Base-by-base conservation (phyloP, 2,329 filamentous ascomycete genomes). In the Cladosporium halotolerans region DNA sequence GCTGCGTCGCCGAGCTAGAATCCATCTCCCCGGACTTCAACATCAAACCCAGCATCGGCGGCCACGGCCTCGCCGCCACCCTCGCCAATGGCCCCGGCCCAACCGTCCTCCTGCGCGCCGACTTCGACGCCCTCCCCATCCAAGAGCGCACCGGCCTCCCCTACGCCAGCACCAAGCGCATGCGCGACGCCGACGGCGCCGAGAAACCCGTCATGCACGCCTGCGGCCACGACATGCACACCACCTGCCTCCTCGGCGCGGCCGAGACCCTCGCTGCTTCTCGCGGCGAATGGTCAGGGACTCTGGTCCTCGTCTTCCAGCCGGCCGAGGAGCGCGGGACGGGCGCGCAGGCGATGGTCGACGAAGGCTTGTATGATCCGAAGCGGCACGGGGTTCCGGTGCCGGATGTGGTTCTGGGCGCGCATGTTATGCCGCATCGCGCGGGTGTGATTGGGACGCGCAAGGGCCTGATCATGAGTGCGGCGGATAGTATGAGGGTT, bases 151-250 rank as follows among this genome's bases (percentile, higher is more conserved):
- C 81, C 0, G 75, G 73, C 0, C 66, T 85, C 0, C 61, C 69
- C 0, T 85, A 84, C 61, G 76, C 80, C 0, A 82, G 79, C 61
- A 76, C 62, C 10, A 70, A 60, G 9, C 72, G 73, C 62, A 68
- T 68, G 32, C 74, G 77, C 57, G 66, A 68, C 19, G 54, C 64
- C 2, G 72, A 78, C 8, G 79, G 79, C 0, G 63, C 70, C 0
- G 69, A 73, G 51, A 76, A 76, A 49, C 77, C 79, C 0, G 78
- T 83, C 0, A 86, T 86, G 83, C 84, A 86, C 65, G 83, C 82
- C 18, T 86, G 83, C 63, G 84, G 83, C 0, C 83, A 86, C 60
- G 82, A 85, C 59, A 80, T 84, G 71, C 83, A 87, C 62, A 79
- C 85, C 23, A 75, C 80, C 0, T 70, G 72, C 32, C 70, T 86